These are phyloP conservation scores for Anisodus tanguticus DNA, from an alignment of 257 asterid genomes.

Conservation along the genomic window DNA sequence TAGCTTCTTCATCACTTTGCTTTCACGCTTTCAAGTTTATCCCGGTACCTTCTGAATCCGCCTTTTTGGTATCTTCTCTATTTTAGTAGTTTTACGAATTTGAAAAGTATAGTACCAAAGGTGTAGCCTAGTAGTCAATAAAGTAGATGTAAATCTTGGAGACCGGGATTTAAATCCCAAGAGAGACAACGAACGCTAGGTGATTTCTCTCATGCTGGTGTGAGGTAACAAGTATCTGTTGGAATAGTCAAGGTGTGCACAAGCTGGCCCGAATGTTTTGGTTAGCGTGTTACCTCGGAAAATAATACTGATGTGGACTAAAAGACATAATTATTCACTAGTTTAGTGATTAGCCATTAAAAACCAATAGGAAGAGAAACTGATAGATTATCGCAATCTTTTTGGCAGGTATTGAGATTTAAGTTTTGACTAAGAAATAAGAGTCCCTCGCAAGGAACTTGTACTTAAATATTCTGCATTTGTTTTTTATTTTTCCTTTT, in stretches of 20 bases:
- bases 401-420: constrained; percentile 23
- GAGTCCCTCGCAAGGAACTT: background rate
- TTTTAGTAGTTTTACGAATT: constrained; percentile 19
- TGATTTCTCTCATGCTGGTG: background rate
- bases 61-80: constrained; percentile 23
- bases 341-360: background rate
- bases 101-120: background rate
- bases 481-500: background rate
- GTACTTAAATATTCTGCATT: constrained; percentile 10
- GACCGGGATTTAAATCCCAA: background rate
- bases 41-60: constrained; percentile 59
- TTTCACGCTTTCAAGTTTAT: constrained; percentile 67
- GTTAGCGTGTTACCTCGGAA: background rate
- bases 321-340: constrained; percentile 17
- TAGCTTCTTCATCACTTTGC: constrained; percentile 79
- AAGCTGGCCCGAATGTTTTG: background rate
- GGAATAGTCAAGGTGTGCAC: background rate
- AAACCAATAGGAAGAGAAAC: background rate
- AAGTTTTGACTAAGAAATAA: background rate
- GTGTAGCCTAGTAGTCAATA: background rate
- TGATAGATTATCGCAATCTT: background rate
- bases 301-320: background rate
- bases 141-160: background rate
- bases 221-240: background rate
- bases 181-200: background rate